Percentiles rank a stretch among this genome's conserved stretches.
Evolutionary conservation across 805 yeast genomes (phyloP).

Genomic region (Candida saitoana): DNA sequence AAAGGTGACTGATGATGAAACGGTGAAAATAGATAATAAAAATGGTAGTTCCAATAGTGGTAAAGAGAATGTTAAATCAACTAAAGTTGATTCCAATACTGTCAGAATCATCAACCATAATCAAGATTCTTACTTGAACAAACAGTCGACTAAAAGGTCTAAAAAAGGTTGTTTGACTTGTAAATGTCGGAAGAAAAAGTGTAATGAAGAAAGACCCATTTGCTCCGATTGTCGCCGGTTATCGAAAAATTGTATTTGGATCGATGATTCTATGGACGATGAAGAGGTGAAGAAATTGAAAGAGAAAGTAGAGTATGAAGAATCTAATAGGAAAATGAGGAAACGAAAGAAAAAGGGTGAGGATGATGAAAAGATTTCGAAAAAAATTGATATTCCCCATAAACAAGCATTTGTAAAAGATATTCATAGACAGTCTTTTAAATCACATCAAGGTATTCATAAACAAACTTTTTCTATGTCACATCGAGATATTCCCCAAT

Average conservation of each 20-base stretch:
- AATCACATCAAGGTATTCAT: no score
- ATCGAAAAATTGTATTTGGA: constrained; percentile 45
- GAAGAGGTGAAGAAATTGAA: constrained; percentile 34
- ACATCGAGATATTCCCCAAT: no score
- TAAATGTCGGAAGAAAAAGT: constrained; percentile 59
- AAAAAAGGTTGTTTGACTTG: constrained; percentile 67
- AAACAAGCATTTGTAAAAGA: no score
- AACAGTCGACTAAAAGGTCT: constrained; percentile 33
- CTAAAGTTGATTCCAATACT: no score
- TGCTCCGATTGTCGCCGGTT: constrained; percentile 50
- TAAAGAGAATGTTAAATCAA: no score
- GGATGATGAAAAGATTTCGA: neutral
- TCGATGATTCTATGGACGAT: constrained; percentile 41
- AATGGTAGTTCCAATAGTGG: no score
- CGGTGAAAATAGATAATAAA: no score
- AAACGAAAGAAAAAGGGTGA: constrained; percentile 24
- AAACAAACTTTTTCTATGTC: no score
- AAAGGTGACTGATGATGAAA: no score
- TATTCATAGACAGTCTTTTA: no score
- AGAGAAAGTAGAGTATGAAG: constrained; percentile 34
- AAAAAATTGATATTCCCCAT: neutral
- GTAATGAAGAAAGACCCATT: constrained; percentile 47
- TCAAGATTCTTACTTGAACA: constrained; percentile 13
- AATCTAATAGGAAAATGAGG: constrained; percentile 39
- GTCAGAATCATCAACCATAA: constrained; percentile 13